Base-by-base conservation (phyloP, 2,329 filamentous ascomycete genomes). In the Rhynchosporium graminicola region DNA sequence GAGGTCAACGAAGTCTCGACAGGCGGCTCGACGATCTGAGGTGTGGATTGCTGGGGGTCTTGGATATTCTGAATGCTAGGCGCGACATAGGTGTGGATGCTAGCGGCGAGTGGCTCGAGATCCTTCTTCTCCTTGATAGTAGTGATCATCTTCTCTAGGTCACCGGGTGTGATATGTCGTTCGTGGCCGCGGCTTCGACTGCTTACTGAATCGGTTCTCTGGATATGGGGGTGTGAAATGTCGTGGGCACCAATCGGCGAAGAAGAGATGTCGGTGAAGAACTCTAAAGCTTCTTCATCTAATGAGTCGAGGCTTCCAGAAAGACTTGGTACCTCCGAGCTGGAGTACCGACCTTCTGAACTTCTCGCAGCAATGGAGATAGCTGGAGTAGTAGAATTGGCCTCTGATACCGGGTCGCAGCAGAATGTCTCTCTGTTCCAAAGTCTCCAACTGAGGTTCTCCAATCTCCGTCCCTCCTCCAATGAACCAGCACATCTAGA, bases 391-490 rank as follows among this genome's bases (percentile, higher is more conserved):
- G 76, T 73, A 43, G 82, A 76, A 60, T 82, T 78, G 31, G 79
- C 77, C 70, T 82, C 80, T 69, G 82, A 80, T 63, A 83, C 80
- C 45, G 83, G 83, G 66, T 91, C 88, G 77, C 89, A 93, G 78
- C 93, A 96, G 71, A 97, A 92, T 10, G 91, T 94, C 75, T 98
- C 93, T 72, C 92, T 85, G 72, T 92, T 96, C 94, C 93, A 98
- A 65, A 98, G 80, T 71, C 95, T 83, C 95, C 95, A 98, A 75
- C 90, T 96, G 67, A 99, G 82, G 79, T 99, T 98, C 76, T 98
- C 95, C 74, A 97, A 82, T 73, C 95, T 84, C 74, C 91, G 87
- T 62, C 95, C 95, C 77, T 98, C 90, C 75, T 97, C 91, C 75
- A 98, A 89, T 58, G 93, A 95, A 73, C 95, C 91, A 74, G 92